Conservation (phyloP, 2,329 filamentous ascomycete species). For the Cytospora paraplurivora region DNA sequence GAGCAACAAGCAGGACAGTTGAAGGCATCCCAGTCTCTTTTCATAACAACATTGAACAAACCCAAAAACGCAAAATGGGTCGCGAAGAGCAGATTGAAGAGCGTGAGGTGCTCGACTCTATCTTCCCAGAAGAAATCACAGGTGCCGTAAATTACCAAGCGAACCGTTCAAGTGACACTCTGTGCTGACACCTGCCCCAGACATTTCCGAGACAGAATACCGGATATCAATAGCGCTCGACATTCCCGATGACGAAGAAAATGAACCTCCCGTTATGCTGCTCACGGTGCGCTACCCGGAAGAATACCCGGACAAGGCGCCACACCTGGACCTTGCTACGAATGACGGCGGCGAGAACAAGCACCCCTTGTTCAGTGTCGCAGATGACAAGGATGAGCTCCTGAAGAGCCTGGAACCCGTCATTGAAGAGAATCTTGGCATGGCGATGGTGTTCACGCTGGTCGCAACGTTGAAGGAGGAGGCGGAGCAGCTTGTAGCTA, state of each 20-base stretch:
- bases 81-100: conserved; percentile 93
- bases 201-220: conserved; percentile 88
- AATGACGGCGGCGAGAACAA: conserved; percentile 65
- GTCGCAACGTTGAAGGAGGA: conserved; percentile 85
- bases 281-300: conserved; percentile 89
- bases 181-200: conserved; percentile 48
- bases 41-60: neutral
- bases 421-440: conserved; percentile 90
- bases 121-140: conserved; percentile 97
- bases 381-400: conserved; percentile 75
- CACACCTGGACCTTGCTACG: conserved; percentile 76
- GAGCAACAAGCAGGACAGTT: neutral
- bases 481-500: conserved; percentile 80
- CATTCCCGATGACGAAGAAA: conserved; percentile 60
- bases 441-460: conserved; percentile 96
- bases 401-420: conserved; percentile 71
- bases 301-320: conserved; percentile 85
- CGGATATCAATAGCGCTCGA: conserved; percentile 86
- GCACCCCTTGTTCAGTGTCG: conserved; percentile 75
- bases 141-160: conserved; percentile 49
- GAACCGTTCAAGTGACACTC: neutral
- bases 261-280: conserved; percentile 70
- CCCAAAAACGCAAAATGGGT: conserved; percentile 51
- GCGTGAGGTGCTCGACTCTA: conserved; percentile 95
- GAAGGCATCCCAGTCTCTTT: neutral